These are phyloP conservation scores for Rhizopogon salebrosus DNA, from an alignment of 768 basidiomycete species.

Conservation along the genomic window DNA sequence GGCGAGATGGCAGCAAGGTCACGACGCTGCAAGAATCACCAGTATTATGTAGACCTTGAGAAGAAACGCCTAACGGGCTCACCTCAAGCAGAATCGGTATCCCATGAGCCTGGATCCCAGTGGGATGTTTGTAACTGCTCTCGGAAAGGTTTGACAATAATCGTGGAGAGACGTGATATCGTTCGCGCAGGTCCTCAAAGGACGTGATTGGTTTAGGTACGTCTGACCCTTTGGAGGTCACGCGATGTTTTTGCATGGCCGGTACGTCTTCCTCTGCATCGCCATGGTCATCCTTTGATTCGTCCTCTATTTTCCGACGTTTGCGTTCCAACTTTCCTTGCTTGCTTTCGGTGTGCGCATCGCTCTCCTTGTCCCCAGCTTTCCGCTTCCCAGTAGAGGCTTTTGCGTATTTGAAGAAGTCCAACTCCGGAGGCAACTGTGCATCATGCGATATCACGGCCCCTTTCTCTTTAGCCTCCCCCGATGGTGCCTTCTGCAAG, in stretches of 20 bases:
- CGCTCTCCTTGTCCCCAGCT: slow-evolving; percentile 13
- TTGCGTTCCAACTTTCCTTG: slow-evolving; percentile 13
- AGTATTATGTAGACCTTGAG: not conserved
- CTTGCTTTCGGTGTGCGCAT: slow-evolving; percentile 9
- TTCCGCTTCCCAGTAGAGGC: slow-evolving; percentile 52
- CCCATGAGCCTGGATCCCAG: slow-evolving; percentile 76
- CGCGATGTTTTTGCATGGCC: slow-evolving; percentile 49
- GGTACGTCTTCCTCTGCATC: slow-evolving; percentile 16
- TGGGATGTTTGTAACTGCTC: slow-evolving; percentile 62
- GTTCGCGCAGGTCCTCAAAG: slow-evolving; percentile 55
- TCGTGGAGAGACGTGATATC: slow-evolving; percentile 53
- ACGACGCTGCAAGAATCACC: slow-evolving; percentile 43
- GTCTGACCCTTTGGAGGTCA: slow-evolving; percentile 68
- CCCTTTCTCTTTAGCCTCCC: slow-evolving; percentile 18
- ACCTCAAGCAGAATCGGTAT: slow-evolving; percentile 81
- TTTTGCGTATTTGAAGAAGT: slow-evolving; percentile 88
- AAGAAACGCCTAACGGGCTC: slow-evolving; percentile 13
- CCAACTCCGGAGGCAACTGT: slow-evolving; percentile 71
- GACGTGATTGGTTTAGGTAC: slow-evolving; percentile 54
- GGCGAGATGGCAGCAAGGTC: slow-evolving; percentile 95
- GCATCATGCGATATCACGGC: slow-evolving; percentile 26
- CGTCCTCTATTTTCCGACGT: slow-evolving; percentile 25
- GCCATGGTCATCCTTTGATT: slow-evolving; percentile 19
- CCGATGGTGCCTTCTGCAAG: slow-evolving; percentile 20
- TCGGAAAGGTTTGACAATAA: slow-evolving; percentile 59